Evolutionary conservation across 192 early-diverging fungal genomes (phyloP), one percentile per base, ranked within the genome.

Genomic region (Phycomyces blakesleeanus): DNA sequence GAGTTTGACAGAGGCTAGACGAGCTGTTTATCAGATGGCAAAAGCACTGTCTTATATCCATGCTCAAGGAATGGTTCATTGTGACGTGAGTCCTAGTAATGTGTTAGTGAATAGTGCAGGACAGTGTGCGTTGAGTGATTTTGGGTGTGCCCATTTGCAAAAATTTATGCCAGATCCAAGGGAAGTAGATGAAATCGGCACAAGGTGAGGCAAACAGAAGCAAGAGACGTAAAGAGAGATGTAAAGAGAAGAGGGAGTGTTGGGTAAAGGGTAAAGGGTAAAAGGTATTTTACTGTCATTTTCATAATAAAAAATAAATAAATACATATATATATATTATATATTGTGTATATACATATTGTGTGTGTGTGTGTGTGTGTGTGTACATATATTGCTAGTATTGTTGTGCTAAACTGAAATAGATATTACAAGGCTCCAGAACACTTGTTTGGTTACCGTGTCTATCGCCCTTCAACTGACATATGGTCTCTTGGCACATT

Each of bases 401-500:
- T n/a, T 11, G 8, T 41, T 61, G 29, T 39, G 1, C 29, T 26
- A 15, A 6, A 5, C 22, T 12, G 5, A 7, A 38, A 52, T 16
- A 63, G 61, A 18, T 63, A 63, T 27, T 63, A 63, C 37, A 63
- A 63, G 24, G 61, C 61, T 15, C 61, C 61, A 39, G 61, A 63
- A 10, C 61, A 63, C 24, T 25, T 63, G 22, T 63, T 63, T 54
- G 61, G 61, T 6, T 54, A 27, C 20, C 40, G 26, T 40, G 11
- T 20, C n/a, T 63, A 63, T 22, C 21, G 26, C 11, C 16, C 61
- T 39, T 52, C 61, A 1, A 63, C 61, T 26, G 61, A 63, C 24
- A 38, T 54, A 25, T 63, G 61, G 61, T 63, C 61, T 11, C 40
- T 63, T 6, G 61, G 61, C 6, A 51, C 25, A 5, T 25, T 63